Percentiles rank a stretch among this genome's conserved stretches.
Evolutionary conservation across 257 asterid genomes (phyloP).

Genomic region (Sherardia arvensis): DNA sequence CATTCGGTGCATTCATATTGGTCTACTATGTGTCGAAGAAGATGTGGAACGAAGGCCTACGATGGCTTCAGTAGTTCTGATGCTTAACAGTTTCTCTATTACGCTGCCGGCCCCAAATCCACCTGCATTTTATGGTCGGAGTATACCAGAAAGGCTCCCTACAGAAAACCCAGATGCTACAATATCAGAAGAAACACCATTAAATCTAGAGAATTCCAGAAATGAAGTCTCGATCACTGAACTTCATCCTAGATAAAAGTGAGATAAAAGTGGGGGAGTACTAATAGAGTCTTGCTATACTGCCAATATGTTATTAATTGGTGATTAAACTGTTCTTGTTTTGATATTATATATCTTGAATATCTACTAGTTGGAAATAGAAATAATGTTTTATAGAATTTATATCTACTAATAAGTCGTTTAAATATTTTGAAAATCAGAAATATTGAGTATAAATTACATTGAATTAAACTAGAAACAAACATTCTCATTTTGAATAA

Average conservation of each 20-base stretch:
- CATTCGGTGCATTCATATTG: conserved; percentile 16
- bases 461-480: no score
- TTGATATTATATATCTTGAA: no score
- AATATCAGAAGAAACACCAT: neutral
- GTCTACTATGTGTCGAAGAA: conserved; percentile 26
- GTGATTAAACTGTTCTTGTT: no score
- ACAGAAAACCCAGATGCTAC: neutral
- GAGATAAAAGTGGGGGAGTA: neutral
- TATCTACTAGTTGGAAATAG: no score
- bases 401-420: no score
- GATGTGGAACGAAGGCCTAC: conserved; percentile 21
- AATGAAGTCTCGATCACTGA: neutral
- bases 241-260: neutral
- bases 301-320: no score
- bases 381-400: no score
- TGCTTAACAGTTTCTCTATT: conserved; percentile 11
- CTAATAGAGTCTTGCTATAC: neutral
- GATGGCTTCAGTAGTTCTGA: conserved; percentile 19
- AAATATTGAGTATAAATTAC: no score
- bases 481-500: no score
- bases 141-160: neutral
- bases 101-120: conserved; percentile 8
- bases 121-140: conserved; percentile 13
- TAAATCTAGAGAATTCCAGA: neutral
- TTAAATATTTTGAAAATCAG: no score